Conservation (phyloP, 441 rosid genomes). For the Jatropha multifida region DNA sequence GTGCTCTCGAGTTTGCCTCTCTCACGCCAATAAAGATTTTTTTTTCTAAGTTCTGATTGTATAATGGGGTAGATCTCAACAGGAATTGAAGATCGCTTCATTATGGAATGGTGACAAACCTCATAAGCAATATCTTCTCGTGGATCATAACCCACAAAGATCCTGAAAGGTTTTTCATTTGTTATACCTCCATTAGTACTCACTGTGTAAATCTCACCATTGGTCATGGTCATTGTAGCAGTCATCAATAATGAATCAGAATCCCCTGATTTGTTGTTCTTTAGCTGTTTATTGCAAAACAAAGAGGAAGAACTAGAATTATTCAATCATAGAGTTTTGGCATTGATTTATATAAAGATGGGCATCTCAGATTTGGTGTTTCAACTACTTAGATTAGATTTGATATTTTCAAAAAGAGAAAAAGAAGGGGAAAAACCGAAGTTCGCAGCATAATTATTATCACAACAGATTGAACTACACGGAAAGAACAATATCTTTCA, state of each 20-base stretch:
- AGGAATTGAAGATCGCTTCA: constrained; percentile 74
- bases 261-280: not conserved
- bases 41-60: constrained; percentile 74
- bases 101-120: constrained; percentile 75
- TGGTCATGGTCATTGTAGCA: constrained; percentile 40
- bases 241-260: not conserved
- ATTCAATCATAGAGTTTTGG: not conserved
- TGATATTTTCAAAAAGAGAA: not conserved
- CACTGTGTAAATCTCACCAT: constrained; percentile 31
- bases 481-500: not conserved
- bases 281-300: not conserved
- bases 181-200: constrained; percentile 26
- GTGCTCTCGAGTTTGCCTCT: constrained; percentile 87
- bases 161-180: constrained; percentile 51
- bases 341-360: not conserved
- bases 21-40: constrained; percentile 78
- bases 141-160: constrained; percentile 92
- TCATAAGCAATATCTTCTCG: constrained; percentile 78
- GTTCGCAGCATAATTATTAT: too few species aligned
- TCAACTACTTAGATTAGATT: not conserved
- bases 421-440: too few species aligned
- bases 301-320: not conserved
- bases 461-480: not conserved
- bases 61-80: constrained; percentile 72
- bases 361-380: not conserved